Evolutionary conservation across 1,139 yeast species (phyloP), one percentile per base, ranked within the genome.

Genomic region (Hanseniaspora gamundiae): DNA sequence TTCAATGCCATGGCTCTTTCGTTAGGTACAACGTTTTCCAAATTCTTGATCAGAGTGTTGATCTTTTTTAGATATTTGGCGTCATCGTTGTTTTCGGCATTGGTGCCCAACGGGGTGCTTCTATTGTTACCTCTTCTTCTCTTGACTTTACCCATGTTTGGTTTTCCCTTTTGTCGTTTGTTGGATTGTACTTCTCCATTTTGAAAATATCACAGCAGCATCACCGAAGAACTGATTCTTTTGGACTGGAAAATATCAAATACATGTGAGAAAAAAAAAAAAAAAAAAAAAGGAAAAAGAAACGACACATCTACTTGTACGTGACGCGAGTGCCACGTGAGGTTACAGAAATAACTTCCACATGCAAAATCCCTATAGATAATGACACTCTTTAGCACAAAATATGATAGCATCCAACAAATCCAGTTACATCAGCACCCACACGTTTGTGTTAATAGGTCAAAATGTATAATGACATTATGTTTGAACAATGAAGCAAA

Each of bases 1-100:
- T 81, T 76, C 30, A 86, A 64, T 1, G 95, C 93, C 76, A 81
- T 76, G 1, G 84, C 70, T 50, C 85, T 71, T 48, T 87, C 96
- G 57, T 81, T 79, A 2, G 85, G 74, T 11, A 75, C 69, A 1
- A 76, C 62, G 8, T 87, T 74, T 46, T 72, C 66, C 47, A 88
- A 67, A 55, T 82, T 78, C 45, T 73, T 70, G 35, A 87, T 67
- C 51, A 87, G 65, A 0, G 95, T 93, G 35, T 74, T 58, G 48
- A 86, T 73, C 55, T 79, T 81, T 47, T 72, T 71, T 41, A 69
- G 66, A 41, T 78, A 70, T 19, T 76, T 60, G 24, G 57, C 58
- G 41, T 71, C 78, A 47, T 71, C 72, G 44, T 46, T 60, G 51
- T 46, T 62, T 59, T 42, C 59, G 57, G 42, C 53, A 55, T 50